These are phyloP conservation scores for Globisporangium heterothallicum DNA, from an alignment of 352 stramenopile species.

Conservation along the genomic window DNA sequence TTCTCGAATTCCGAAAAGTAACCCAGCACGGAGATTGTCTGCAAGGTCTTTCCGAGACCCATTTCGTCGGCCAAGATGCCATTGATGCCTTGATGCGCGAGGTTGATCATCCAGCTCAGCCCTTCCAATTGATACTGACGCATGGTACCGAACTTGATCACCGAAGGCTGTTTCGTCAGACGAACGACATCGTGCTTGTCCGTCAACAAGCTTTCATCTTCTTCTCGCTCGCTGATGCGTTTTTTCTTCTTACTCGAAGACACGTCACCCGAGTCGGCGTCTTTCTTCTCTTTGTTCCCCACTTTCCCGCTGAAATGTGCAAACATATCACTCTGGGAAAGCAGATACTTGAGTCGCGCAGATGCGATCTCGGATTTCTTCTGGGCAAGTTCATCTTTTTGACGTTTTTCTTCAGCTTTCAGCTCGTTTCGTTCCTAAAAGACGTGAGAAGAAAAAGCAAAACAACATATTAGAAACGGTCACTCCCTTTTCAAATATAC, in stretches of 20 bases:
- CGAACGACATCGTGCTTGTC: slow-evolving; percentile 88
- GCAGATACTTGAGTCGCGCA: slow-evolving; percentile 90
- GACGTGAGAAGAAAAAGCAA: background rate
- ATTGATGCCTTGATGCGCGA: slow-evolving; percentile 98
- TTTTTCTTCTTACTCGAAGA: slow-evolving; percentile 80
- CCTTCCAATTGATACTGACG: slow-evolving; percentile 98
- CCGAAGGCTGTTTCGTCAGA: slow-evolving; percentile 86
- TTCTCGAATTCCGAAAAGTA: slow-evolving; percentile 86
- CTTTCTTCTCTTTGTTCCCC: slow-evolving; percentile 56
- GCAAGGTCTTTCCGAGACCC: slow-evolving; percentile 97
- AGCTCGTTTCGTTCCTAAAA: slow-evolving; percentile 57
- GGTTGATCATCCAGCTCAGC: slow-evolving; percentile 98
- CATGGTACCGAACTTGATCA: slow-evolving; percentile 94
- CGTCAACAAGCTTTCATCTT: slow-evolving; percentile 69
- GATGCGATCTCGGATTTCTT: slow-evolving; percentile 80
- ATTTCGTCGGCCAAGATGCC: slow-evolving; percentile 98
- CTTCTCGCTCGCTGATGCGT: slow-evolving; percentile 77
- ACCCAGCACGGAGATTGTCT: slow-evolving; percentile 84
- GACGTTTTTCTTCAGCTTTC: slow-evolving; percentile 62
- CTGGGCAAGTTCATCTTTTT: slow-evolving; percentile 74
- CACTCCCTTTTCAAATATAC: background rate
- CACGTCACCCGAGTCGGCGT: slow-evolving; percentile 41
- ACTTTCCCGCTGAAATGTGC: slow-evolving; percentile 94
- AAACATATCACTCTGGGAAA: slow-evolving; percentile 97
- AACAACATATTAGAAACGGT: background rate